phyloP scores from a whole-genome alignment of 768 basidiomycete genomes.

The Psilocybe tampanensis region DNA sequence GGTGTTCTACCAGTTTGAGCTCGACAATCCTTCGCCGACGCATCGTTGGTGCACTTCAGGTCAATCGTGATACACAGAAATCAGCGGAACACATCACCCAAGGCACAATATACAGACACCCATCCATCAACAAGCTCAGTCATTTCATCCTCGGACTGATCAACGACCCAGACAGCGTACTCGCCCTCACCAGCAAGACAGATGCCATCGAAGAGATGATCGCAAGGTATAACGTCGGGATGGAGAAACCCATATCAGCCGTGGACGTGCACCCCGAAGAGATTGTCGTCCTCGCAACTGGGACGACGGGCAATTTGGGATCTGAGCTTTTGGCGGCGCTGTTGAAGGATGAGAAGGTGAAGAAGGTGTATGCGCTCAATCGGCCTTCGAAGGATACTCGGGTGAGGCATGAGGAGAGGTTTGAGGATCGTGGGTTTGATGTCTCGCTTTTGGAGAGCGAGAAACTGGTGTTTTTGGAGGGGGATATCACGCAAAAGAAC shows the following conservation, averaged over 20 bases:
- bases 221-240: constrained; percentile 30
- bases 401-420: constrained; percentile 29
- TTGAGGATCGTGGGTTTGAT: constrained; percentile 36
- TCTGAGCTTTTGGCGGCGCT: constrained; percentile 36
- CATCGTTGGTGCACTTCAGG: constrained; percentile 19
- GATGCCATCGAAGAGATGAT: constrained; percentile 38
- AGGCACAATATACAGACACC: constrained; percentile 23
- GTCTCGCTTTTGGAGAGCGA: constrained; percentile 25
- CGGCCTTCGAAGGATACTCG: constrained; percentile 18
- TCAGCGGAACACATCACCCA: constrained; percentile 15
- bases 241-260: constrained; percentile 18
- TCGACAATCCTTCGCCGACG: constrained; percentile 24
- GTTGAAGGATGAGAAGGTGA: constrained; percentile 22
- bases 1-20: constrained; percentile 15
- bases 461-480: constrained; percentile 41
- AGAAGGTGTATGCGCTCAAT: constrained; percentile 37
- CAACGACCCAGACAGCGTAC: constrained; percentile 4
- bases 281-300: constrained; percentile 37
- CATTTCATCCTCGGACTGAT: constrained; percentile 17
- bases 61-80: constrained; percentile 8
- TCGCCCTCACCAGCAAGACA: constrained; percentile 5
- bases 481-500: constrained; percentile 29
- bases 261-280: not conserved
- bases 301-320: constrained; percentile 45
- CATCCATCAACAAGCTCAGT: constrained; percentile 19